These are phyloP conservation scores for Ophiosphaerella herpotricha DNA, from an alignment of 2,329 filamentous ascomycete genomes.

Conservation along the genomic window DNA sequence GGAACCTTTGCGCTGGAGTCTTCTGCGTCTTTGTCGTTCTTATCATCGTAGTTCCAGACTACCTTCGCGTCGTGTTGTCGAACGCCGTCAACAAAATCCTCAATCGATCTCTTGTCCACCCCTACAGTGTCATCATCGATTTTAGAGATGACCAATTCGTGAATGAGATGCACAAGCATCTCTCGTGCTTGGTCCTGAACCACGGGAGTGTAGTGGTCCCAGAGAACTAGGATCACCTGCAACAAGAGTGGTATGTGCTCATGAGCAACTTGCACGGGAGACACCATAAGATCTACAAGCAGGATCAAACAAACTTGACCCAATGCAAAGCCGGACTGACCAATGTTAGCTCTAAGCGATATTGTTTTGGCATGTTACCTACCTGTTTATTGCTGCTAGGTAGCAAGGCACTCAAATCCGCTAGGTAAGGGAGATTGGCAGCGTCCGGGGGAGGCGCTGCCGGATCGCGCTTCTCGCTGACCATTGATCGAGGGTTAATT, in stretches of 20 bases:
- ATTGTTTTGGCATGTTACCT: conserved; percentile 2
- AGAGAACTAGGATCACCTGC: conserved; percentile 89
- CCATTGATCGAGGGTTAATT: conserved; percentile 95
- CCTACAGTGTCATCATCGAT: conserved; percentile 70
- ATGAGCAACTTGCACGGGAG: conserved; percentile 77
- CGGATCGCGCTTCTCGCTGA: conserved; percentile 73
- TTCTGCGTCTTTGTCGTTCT: conserved; percentile 72
- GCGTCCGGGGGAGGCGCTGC: conserved; percentile 69
- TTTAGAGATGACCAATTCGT: conserved; percentile 85
- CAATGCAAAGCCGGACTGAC: conserved; percentile 77
- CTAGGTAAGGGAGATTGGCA: conserved; percentile 80
- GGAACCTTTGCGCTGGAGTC: conserved; percentile 81
- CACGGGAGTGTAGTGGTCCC: conserved; percentile 94
- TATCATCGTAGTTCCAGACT: conserved; percentile 94
- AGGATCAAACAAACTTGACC: conserved; percentile 92
- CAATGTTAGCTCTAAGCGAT: conserved; percentile 15
- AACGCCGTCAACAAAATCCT: conserved; percentile 85
- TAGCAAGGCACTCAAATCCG: conserved; percentile 53
- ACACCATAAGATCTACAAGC: conserved; percentile 93
- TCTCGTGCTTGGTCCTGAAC: conserved; percentile 97
- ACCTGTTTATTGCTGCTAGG: conserved; percentile 40
- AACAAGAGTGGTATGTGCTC: conserved; percentile 85
- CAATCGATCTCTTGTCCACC: conserved; percentile 74
- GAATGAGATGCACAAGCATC: conserved; percentile 96
- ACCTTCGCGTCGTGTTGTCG: conserved; percentile 82